Base-by-base conservation (phyloP, 2,329 filamentous ascomycete species). In the Bipolaris victoriae region DNA sequence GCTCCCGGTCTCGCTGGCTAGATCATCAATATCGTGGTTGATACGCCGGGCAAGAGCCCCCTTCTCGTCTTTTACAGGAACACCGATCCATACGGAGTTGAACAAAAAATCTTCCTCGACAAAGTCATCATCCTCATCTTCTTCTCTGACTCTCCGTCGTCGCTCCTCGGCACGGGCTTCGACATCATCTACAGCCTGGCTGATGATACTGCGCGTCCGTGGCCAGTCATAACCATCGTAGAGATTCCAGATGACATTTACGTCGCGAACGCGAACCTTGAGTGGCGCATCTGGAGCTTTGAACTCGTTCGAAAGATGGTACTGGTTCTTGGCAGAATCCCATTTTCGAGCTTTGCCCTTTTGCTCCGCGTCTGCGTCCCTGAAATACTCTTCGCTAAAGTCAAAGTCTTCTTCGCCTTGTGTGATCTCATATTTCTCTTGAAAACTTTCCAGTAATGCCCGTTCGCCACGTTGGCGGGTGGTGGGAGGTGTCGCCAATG, bases 201-300 rank as follows among this genome's bases (percentile, higher is more conserved):
- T 88, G 55, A 99, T 97, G 3, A 89, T 86, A 61, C 95, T 90
- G 41, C 94, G 86, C 0, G 96, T 99, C 41, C 86, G 85, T 65
- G 88, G 86, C 96, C 96, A 99, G 76, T 99, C 96, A 73, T 97
- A 99, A 1, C 95, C 95, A 79, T 99, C 95, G 75, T 95, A 97
- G 1, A 99, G 81, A 70, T 99, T 96, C 95, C 95, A 99, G 58
- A 98, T 97, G 49, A 97, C 81, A 72, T 98, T 92, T 5, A 97
- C 88, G 70, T 97, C 92, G 24, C 91, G 88, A 15, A 98, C 84
- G 5, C 87, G 87, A 2, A 97, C 82, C 62, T 87, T 88, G 13
- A 99, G 78, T 5, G 94, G 91, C 60, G 89, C 91, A 51, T 82
- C 82, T 37, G 83, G 82, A 7, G 88, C 80, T 60, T 88, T 86